Evolutionary conservation across 129 eudicot genomes (phyloP).

Genomic region (Lonicera japonica): DNA sequence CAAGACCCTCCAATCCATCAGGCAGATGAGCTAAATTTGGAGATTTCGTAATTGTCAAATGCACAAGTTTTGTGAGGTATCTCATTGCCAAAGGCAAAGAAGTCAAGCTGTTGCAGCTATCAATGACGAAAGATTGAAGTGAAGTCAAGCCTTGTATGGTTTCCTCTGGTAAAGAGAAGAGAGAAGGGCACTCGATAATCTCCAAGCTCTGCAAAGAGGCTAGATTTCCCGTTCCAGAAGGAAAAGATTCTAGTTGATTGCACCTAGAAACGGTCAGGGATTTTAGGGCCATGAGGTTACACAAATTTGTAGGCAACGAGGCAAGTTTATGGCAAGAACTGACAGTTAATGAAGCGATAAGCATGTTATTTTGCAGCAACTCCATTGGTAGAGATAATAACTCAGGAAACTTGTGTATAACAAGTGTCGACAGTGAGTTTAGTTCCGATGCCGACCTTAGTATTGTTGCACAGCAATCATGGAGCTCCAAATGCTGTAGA

Average conservation of each 20-base stretch:
- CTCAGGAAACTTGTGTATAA: slow-evolving; percentile 1
- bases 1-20: slow-evolving; percentile 7
- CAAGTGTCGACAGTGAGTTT: slow-evolving; percentile 6
- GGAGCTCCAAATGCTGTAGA: slow-evolving; percentile 11
- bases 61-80: slow-evolving; percentile 3
- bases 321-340: slow-evolving; percentile 9
- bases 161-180: slow-evolving; percentile 13
- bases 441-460: slow-evolving; percentile 6
- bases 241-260: slow-evolving; percentile 5
- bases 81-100: slow-evolving; percentile 3
- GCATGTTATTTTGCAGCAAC: slow-evolving; percentile 2
- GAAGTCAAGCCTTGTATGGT: slow-evolving; percentile 9
- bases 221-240: slow-evolving; percentile 2
- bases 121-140: slow-evolving; percentile 11
- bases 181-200: slow-evolving; percentile 13
- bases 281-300: slow-evolving; percentile 6
- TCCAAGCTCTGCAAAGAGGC: slow-evolving; percentile 12
- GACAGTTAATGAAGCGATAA: slow-evolving; percentile 4
- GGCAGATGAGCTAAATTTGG: slow-evolving; percentile 9
- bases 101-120: slow-evolving; percentile 14
- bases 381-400: slow-evolving; percentile 1
- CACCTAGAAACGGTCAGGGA: slow-evolving; percentile 13
- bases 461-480: background rate
- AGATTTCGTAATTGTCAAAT: slow-evolving; percentile 11
- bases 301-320: slow-evolving; percentile 9